Percentiles rank a stretch among this genome's conserved stretches.
Conservation (phyloP, 2,329 filamentous ascomycete species). For the Fusarium torreyae region DNA sequence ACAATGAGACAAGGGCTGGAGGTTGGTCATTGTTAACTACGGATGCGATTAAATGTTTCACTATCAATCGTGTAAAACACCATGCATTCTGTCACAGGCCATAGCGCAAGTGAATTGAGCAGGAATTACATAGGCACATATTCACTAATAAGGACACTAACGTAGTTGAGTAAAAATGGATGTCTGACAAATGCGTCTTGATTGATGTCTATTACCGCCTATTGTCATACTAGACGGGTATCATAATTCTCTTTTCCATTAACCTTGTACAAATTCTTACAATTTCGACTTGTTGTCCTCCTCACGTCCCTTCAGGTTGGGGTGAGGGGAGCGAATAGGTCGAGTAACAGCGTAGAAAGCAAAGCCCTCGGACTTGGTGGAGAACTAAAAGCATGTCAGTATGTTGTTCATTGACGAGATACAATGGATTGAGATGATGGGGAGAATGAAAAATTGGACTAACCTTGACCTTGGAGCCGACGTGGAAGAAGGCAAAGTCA, state of each 20-base stretch:
- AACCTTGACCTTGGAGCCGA: slow-evolving; percentile 48
- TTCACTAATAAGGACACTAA: not conserved
- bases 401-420: not conserved
- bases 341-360: slow-evolving; percentile 48
- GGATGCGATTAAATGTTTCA: too few relatives aligned
- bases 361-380: slow-evolving; percentile 44
- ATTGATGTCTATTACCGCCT: slow-evolving; percentile 14
- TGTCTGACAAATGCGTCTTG: not conserved
- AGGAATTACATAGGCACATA: not conserved
- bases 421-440: too few relatives aligned
- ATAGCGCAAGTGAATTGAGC: too few relatives aligned
- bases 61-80: too few relatives aligned
- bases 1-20: too few relatives aligned
- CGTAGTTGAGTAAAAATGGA: not conserved
- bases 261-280: slow-evolving; percentile 6
- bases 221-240: slow-evolving; percentile 10
- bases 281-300: slow-evolving; percentile 42
- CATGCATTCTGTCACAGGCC: too few relatives aligned
- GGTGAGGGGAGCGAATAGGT: slow-evolving; percentile 43
- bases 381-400: slow-evolving; percentile 38
- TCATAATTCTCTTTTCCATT: not conserved
- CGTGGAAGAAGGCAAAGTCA: slow-evolving; percentile 49
- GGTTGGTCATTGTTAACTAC: not conserved
- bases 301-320: slow-evolving; percentile 44
- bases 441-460: not conserved